Conservation (phyloP, 2,329 filamentous ascomycete species). For the Ceratocystis harringtonii region DNA sequence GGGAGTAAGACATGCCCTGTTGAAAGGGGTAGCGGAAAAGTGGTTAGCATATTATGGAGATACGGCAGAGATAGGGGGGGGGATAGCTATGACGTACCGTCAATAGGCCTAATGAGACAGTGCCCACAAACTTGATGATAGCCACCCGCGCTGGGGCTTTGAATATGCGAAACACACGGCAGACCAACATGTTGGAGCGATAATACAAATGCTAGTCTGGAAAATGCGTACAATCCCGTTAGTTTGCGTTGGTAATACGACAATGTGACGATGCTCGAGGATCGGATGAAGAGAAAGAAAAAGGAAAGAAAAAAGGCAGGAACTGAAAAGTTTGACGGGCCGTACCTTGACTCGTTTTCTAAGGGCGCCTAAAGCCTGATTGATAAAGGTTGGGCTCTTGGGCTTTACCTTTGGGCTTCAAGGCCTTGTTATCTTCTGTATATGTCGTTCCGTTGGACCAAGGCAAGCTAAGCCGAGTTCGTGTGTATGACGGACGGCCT, state of each 20-base stretch:
- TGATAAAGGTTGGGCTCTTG: background rate
- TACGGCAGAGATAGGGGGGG: background rate
- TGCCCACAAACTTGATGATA: conserved; percentile 82
- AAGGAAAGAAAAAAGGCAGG: background rate
- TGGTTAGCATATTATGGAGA: background rate
- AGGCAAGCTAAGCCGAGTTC: background rate
- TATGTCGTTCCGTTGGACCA: background rate
- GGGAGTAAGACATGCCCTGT: conserved; percentile 78
- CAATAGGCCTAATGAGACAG: conserved; percentile 71
- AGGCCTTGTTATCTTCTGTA: background rate
- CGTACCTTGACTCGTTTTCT: background rate
- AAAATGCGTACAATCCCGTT: no score
- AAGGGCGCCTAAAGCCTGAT: background rate
- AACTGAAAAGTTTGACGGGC: conserved; percentile 1
- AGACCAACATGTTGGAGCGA: conserved; percentile 12
- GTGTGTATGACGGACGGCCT: background rate
- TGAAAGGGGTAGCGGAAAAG: background rate
- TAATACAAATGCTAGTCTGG: background rate
- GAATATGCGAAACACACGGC: conserved; percentile 20
- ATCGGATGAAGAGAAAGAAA: background rate
- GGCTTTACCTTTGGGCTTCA: background rate
- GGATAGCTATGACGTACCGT: conserved; percentile 46
- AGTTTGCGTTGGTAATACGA: background rate
- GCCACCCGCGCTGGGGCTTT: conserved; percentile 59
- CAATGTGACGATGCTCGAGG: background rate